A percentile compares a stretch with the other conserved stretches of the same genome.
These are phyloP conservation scores for Nigrospora oryzae DNA, from an alignment of 2,329 filamentous ascomycete genomes.

Conservation along the genomic window DNA sequence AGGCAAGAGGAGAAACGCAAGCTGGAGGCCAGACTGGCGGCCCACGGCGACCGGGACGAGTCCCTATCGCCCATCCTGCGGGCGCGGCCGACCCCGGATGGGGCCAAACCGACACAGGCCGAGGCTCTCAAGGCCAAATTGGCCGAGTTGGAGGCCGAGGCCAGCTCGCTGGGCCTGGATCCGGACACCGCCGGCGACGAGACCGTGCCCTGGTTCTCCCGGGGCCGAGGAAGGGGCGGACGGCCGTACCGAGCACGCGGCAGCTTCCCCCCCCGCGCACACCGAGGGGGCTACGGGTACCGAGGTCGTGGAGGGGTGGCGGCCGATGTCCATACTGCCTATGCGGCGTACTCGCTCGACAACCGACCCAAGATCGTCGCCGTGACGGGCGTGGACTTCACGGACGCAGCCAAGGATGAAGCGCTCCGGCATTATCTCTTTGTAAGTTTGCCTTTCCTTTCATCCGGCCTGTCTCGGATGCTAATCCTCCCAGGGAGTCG, in stretches of 20 bases:
- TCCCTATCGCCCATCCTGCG: slow-evolving; percentile 9
- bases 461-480: background rate
- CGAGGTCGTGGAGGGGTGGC: slow-evolving; percentile 31
- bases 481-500: slow-evolving; percentile 40
- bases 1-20: slow-evolving; percentile 58
- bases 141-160: slow-evolving; percentile 65
- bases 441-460: slow-evolving; percentile 31
- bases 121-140: slow-evolving; percentile 63
- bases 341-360: slow-evolving; percentile 61
- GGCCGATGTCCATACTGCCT: slow-evolving; percentile 34
- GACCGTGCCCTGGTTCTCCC: slow-evolving; percentile 21
- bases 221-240: slow-evolving; percentile 28
- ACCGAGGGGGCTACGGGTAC: slow-evolving; percentile 34
- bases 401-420: slow-evolving; percentile 56
- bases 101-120: slow-evolving; percentile 38
- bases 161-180: slow-evolving; percentile 60
- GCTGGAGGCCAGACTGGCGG: slow-evolving; percentile 53
- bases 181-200: slow-evolving; percentile 40
- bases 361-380: slow-evolving; percentile 65
- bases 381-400: slow-evolving; percentile 56
- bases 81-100: slow-evolving; percentile 8
- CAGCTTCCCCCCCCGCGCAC: slow-evolving; percentile 23
- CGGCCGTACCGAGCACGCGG: slow-evolving; percentile 29
- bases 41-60: slow-evolving; percentile 28
- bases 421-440: slow-evolving; percentile 63